phyloP scores from a whole-genome alignment of 2,329 filamentous ascomycete species.

The Fusarium aywerte region DNA sequence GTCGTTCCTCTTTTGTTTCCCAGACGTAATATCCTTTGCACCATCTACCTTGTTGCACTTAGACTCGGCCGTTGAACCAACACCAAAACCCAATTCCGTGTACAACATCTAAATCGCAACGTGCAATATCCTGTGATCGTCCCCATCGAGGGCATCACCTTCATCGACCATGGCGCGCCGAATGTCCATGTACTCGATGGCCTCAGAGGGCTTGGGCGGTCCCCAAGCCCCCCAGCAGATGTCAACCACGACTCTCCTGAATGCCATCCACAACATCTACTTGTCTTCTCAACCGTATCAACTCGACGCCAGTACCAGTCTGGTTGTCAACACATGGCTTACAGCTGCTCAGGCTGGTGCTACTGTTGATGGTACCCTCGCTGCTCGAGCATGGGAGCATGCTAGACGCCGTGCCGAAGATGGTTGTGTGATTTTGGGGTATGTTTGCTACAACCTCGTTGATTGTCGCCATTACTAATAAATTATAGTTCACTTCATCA shows the following conservation, averaged over 20 bases:
- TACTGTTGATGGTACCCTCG: conserved; percentile 82
- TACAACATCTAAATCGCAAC: conserved; percentile 33
- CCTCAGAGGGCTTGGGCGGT: conserved; percentile 70
- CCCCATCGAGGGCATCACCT: conserved; percentile 51
- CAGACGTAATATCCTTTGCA: conserved; percentile 8
- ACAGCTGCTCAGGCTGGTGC: conserved; percentile 78
- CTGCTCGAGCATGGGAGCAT: conserved; percentile 92
- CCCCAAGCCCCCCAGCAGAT: conserved; percentile 84
- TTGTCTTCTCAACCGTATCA: conserved; percentile 82
- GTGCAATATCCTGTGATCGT: conserved; percentile 51
- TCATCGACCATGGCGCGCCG: conserved; percentile 66
- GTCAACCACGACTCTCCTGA: conserved; percentile 91
- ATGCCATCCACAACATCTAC: conserved; percentile 91
- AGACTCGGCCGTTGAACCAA: conserved; percentile 22
- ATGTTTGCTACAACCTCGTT: conserved; percentile 49
- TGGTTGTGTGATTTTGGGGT: conserved; percentile 91
- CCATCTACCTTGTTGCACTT: conserved; percentile 14
- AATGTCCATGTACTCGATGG: conserved; percentile 76
- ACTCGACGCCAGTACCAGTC: conserved; percentile 88
- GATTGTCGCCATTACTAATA: conserved; percentile 21
- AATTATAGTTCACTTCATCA: conserved; percentile 82
- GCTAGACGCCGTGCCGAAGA: conserved; percentile 94
- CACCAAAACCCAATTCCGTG: conserved; percentile 10
- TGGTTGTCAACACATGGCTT: conserved; percentile 96
- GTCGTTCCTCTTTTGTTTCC: conserved; percentile 20